phyloP scores from a whole-genome alignment of 1,284 basidiomycete species.

The Ustilago bromivora region DNA sequence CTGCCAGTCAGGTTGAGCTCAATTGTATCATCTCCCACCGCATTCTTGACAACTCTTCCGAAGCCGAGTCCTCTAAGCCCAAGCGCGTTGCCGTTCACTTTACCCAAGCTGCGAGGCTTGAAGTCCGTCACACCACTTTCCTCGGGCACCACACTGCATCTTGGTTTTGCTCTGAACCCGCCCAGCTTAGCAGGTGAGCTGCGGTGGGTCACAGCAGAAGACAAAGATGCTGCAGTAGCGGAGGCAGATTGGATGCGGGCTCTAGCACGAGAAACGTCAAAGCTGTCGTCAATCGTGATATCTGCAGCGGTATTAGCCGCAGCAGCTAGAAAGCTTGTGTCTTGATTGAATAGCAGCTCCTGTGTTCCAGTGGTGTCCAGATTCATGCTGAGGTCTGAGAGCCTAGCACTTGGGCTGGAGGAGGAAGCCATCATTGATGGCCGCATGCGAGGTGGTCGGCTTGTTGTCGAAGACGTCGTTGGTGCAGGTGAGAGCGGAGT shows the following conservation, averaged over 20 bases:
- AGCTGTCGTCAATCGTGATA: slow-evolving; percentile 48
- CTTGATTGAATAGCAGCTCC: slow-evolving; percentile 34
- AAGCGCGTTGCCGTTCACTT: slow-evolving; percentile 8
- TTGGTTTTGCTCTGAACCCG: slow-evolving; percentile 20
- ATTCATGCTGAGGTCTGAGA: slow-evolving; percentile 36
- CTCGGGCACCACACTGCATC: slow-evolving; percentile 42
- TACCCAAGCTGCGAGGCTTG: slow-evolving; percentile 18
- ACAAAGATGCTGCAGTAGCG: background rate
- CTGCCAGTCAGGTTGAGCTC: slow-evolving; percentile 45
- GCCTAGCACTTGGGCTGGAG: slow-evolving; percentile 29
- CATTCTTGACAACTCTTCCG: slow-evolving; percentile 40
- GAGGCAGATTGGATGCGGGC: slow-evolving; percentile 21
- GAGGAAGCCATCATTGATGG: slow-evolving; percentile 21
- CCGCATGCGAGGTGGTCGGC: slow-evolving; percentile 16
- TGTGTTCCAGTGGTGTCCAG: slow-evolving; percentile 36
- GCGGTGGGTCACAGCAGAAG: background rate
- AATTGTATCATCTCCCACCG: slow-evolving; percentile 43
- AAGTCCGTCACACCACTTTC: slow-evolving; percentile 17
- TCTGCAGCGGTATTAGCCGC: slow-evolving; percentile 37
- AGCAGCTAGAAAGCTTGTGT: slow-evolving; percentile 38
- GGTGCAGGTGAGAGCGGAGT: slow-evolving; percentile 27
- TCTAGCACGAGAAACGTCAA: slow-evolving; percentile 41
- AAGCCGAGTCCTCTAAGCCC: slow-evolving; percentile 27
- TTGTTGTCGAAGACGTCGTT: slow-evolving; percentile 7
- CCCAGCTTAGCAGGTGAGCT: slow-evolving; percentile 35